Base-by-base conservation (phyloP, 805 yeast species). In the Suhomyces xylopsoci region DNA sequence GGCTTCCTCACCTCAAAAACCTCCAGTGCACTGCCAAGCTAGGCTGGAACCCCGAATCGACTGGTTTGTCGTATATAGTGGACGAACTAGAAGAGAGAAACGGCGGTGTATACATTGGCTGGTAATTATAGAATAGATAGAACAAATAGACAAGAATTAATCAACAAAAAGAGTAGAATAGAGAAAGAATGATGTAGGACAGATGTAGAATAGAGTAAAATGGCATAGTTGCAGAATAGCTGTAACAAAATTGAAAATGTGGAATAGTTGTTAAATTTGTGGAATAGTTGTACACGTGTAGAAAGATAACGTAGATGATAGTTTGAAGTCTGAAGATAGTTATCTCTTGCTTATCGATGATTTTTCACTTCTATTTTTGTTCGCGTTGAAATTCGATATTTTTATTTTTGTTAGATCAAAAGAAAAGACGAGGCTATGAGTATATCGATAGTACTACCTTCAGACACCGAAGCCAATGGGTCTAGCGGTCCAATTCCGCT, bases 1-100 rank as follows among this genome's bases (percentile, higher is more conserved):
- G 96, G 59, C 68, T 94, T 15, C 96, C 96, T 0, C 58, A 73
- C 40, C 73, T 94, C 63, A 77, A 78, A 55, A 80, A 79, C 47
- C 74, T 94, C 2, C 75, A 86, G 43, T 78, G 91, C 43, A 85
- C 94, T 20, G 81, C 87, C 15, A 84, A 85, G 65, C 70, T 94
- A 36, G 97, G 97, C 7, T 94, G 99, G 99, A 83, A 87, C 62
- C 79, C 85, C 2, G 62, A 68, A 41, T 67, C 73, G 6, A 78
- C 73, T 24, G 68, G 63, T 34, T 73, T 75, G 12, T 54, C 60
- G 12, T 70, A 85, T 55, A 73, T 92, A 47, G 85, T 84, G 0
- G 83, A 80, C 48, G 83, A 82, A 36, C 71, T 93, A 45, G 94
- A 88, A 54, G 89, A 86, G 48, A 79, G 87, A 52, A 85, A 80